Evolutionary conservation across 2,329 filamentous ascomycete genomes (phyloP), one percentile per base, ranked within the genome.

Genomic region (Fusarium virguliforme): DNA sequence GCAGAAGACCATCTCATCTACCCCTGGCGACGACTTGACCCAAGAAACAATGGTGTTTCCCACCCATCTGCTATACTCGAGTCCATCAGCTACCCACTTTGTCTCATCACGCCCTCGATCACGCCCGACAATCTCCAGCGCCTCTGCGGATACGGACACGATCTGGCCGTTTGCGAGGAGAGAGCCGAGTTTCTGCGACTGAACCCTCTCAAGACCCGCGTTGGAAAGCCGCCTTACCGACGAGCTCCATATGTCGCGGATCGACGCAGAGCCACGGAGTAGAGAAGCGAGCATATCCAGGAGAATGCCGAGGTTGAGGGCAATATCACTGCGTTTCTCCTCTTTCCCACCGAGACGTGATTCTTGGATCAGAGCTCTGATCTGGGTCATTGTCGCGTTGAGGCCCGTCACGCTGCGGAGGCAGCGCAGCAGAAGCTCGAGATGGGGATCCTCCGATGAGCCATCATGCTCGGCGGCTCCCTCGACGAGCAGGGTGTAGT

Each of bases 351-450:
- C 80, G 0, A 79, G 71, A 57, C 83, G 87, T 12, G 81, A 81
- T 67, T 88, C 85, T 53, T 85, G 84, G 8, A 91, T 85, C 18
- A 93, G 82, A 22, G 87, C 84, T 65, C 88, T 90, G 32, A 97
- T 82, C 59, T 91, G 89, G n/a, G 90, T 86, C 9, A 94, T 79
- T 30, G 95, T 78, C n/a, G 93, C 92, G 67, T 94, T 95, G 34
- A 97, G 80, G 0, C 94, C 95, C 3, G 91, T 86, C 15, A 96
- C 84, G 76, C 90, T 97, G 62, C 86, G 86, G 6, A 99, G 82
- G 75, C 90, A 93, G 65, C 81, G 79, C 1, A 93, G 73, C 15
- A 98, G 81, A 3, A 87, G 79, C 41, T 81, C 79, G 1, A 84
- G 73, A 40, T 64, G 73, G 22, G 60, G 65, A 4, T 28, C 38